Evolutionary conservation across 2,329 filamentous ascomycete genomes (phyloP).

Genomic region (Chaetothyriales sp.): DNA sequence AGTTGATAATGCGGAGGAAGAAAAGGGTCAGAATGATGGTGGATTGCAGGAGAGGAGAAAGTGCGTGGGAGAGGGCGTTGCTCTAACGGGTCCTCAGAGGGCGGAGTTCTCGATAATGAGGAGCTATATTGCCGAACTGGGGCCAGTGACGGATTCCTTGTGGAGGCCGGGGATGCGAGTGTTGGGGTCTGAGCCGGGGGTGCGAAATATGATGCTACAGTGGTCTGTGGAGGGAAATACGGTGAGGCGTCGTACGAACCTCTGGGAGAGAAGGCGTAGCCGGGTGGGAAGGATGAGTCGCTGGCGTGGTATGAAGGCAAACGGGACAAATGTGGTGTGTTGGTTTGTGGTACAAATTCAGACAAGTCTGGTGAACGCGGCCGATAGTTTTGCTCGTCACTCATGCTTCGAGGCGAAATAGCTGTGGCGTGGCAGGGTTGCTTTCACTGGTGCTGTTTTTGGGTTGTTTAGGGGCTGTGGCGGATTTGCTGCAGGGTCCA

Average conservation of each 20-base stretch:
- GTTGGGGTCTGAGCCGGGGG: constrained; percentile 3
- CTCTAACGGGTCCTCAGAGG: not conserved
- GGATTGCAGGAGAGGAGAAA: constrained; percentile 1
- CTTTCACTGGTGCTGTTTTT: not conserved
- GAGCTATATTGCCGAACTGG: not conserved
- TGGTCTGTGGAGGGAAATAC: constrained; percentile 27
- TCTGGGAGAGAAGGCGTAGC: constrained; percentile 23
- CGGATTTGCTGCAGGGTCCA: not conserved
- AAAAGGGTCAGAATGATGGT: not conserved
- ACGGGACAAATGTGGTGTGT: constrained; percentile 21
- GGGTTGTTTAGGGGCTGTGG: not conserved
- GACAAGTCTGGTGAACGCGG: constrained; percentile 38
- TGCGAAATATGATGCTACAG: constrained; percentile 15
- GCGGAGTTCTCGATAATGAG: not conserved
- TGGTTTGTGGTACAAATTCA: constrained; percentile 25
- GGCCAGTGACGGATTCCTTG: not conserved
- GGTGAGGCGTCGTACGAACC: constrained; percentile 32
- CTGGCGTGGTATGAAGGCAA: constrained; percentile 19
- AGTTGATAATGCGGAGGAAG: not conserved
- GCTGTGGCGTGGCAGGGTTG: not conserved
- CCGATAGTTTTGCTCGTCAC: constrained; percentile 23
- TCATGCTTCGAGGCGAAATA: constrained; percentile 13
- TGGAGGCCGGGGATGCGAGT: not conserved
- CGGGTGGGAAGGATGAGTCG: constrained; percentile 17
- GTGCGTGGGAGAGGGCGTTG: not conserved